A percentile compares a stretch with the other conserved stretches of the same genome.
Conservation (phyloP, 2,329 filamentous ascomycete genomes). For the Xylariaceae sp. region DNA sequence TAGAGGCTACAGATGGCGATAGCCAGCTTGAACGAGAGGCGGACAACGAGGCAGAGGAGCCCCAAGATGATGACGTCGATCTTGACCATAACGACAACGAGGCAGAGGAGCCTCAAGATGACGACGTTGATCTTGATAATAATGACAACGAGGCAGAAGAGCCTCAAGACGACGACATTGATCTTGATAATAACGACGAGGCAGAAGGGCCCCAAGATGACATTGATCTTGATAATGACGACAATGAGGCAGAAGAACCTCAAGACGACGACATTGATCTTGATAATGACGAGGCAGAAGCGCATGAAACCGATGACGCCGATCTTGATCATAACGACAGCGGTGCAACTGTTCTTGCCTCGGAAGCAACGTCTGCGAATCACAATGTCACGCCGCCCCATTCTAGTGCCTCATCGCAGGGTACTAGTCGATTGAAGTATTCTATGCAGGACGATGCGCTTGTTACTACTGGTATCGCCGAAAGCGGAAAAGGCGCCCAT, state of each 20-base stretch:
- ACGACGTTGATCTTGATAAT: conserved; percentile 12
- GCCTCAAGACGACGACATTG: conserved; percentile 11
- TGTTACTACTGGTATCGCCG: neutral
- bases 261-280: conserved; percentile 12
- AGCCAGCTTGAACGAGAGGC: neutral
- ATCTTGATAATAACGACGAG: conserved; percentile 8
- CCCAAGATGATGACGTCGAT: conserved; percentile 10
- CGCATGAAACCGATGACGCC: conserved; percentile 8
- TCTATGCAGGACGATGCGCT: neutral
- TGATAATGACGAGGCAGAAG: conserved; percentile 7
- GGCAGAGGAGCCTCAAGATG: conserved; percentile 12
- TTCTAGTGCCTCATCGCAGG: neutral
- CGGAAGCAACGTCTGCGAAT: neutral
- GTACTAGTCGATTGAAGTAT: neutral
- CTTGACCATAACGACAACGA: conserved; percentile 6
- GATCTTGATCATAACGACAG: conserved; percentile 9
- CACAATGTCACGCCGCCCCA: neutral
- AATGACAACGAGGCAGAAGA: conserved; percentile 5
- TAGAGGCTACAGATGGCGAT: conserved; percentile 7
- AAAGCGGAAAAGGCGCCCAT: neutral
- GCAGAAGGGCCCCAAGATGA: conserved; percentile 11
- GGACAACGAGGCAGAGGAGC: conserved; percentile 5
- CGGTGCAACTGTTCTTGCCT: neutral
- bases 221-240: conserved; percentile 13
- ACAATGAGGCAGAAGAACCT: conserved; percentile 6